Evolutionary conservation across 352 stramenopile species (phyloP), one percentile per base, ranked within the genome.

Genomic region (Globisporangium radiosum): DNA sequence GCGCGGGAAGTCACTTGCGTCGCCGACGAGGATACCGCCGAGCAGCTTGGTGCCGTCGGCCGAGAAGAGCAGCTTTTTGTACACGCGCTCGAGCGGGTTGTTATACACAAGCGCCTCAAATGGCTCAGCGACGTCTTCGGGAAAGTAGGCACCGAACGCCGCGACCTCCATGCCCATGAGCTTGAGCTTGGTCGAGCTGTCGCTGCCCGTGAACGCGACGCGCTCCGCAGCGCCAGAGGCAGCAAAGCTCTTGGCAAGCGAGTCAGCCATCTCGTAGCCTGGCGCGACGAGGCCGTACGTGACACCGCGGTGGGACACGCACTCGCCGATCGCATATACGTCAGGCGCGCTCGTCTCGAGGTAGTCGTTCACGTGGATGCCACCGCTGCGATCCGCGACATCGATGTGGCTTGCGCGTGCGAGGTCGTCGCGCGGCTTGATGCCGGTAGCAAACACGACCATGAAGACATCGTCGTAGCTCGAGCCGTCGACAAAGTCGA

Each of bases 11-110:
- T 97, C 91, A 19, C 70, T 80, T n/a, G 89, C 89, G 65, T 97
- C 89, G 37, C 91, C 91, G 19, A 97, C 88, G 14, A 97, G 70
- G 63, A 97, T 97, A 33, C 91, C 91, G 19, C 91, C 91, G 3
- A 92, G 73, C 14, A 89, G 64, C 36, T 78, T 72, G 50, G 78
- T 89, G 36, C 76, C 81, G 43, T 87, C 78, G 43, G 81, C 81
- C 19, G 94, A 96, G 60, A 98, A 97, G 66, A 96, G 93, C 36
- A 98, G 82, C 63, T 97, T 97, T 57, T 94, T 90, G 79, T 98
- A 97, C 58, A 97, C 78, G 14, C 83, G 79, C 57, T 80, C 72
- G 8, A 97, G 70, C 15, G 87, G 85, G 69, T 98, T 94, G 61
- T 97, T 95, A 78, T 93, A 98, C 54, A 92, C 86, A 49, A 87